phyloP scores from a whole-genome alignment of 345 rosid species.

The thale cress (Arabidopsis thaliana) region DNA sequence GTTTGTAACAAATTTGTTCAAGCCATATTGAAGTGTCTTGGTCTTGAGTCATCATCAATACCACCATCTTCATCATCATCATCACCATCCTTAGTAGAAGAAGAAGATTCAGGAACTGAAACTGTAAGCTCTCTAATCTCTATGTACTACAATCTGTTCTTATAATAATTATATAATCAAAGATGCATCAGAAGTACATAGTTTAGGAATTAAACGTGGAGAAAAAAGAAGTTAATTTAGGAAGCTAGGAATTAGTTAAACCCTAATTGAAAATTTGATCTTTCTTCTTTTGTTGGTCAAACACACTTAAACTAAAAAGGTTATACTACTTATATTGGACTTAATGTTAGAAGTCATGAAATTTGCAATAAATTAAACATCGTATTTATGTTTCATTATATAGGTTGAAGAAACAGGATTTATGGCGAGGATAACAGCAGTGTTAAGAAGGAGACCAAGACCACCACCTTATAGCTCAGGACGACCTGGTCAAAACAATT shows the following conservation, averaged over 20 bases:
- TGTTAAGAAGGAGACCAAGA: constrained; percentile 36
- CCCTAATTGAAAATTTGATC: neutral
- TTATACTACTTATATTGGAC: neutral
- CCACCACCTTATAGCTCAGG: constrained; percentile 36
- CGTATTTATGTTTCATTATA: constrained; percentile 14
- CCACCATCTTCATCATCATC: constrained; percentile 24
- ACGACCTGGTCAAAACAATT: constrained; percentile 39
- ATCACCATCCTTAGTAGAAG: neutral
- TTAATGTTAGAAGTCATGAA: neutral
- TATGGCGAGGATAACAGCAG: constrained; percentile 26
- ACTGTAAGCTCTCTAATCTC: constrained; percentile 33
- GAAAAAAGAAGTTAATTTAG: neutral
- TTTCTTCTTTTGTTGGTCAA: neutral
- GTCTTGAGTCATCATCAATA: constrained; percentile 33
- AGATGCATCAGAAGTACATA: neutral
- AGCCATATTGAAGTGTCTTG: constrained; percentile 41
- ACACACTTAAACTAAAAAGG: neutral
- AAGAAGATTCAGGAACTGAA: constrained; percentile 29
- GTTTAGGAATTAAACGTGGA: neutral
- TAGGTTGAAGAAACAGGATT: constrained; percentile 43
- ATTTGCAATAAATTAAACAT: neutral
- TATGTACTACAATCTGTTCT: neutral
- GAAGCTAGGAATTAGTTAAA: neutral
- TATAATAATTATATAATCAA: neutral
- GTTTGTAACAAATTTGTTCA: constrained; percentile 34